phyloP scores from a whole-genome alignment of 1,139 yeast species.

The Yamadazyma diddensiae region DNA sequence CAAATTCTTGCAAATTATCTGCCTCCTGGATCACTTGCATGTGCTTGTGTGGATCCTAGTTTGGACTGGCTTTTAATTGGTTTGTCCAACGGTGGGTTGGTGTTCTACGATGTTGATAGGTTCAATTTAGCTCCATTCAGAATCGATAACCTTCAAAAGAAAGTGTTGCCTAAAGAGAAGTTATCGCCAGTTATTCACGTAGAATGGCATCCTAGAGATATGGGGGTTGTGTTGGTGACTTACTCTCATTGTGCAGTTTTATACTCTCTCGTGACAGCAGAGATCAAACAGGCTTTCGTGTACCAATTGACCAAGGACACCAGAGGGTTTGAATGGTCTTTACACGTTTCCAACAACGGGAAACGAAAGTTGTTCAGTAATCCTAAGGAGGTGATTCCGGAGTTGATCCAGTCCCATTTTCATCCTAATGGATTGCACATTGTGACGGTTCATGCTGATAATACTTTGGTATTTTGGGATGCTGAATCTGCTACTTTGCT shows the following conservation, averaged over 20 bases:
- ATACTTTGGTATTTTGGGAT: constrained; percentile 91
- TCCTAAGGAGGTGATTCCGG: constrained; percentile 47
- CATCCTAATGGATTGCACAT: constrained; percentile 93
- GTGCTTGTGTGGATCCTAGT: constrained; percentile 77
- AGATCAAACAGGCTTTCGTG: constrained; percentile 52
- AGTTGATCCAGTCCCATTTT: constrained; percentile 63
- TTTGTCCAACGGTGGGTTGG: constrained; percentile 66
- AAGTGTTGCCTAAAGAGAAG: constrained; percentile 45
- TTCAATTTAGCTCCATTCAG: constrained; percentile 63
- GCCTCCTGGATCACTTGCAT: constrained; percentile 64
- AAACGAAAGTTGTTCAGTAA: constrained; percentile 42
- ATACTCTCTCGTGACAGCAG: constrained; percentile 63
- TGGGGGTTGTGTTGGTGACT: constrained; percentile 71
- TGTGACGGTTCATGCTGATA: constrained; percentile 75
- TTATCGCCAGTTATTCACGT: constrained; percentile 63
- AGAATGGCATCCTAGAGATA: constrained; percentile 86
- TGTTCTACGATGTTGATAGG: constrained; percentile 83
- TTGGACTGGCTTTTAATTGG: constrained; percentile 87
- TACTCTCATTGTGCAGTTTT: constrained; percentile 69
- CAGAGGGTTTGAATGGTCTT: constrained; percentile 33
- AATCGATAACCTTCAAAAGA: constrained; percentile 70
- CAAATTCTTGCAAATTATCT: constrained; percentile 52
- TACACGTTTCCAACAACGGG: constrained; percentile 36
- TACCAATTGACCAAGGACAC: constrained; percentile 47
- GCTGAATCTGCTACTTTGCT: constrained; percentile 69